Evolutionary conservation across 495 filamentous ascomycete genomes (phyloP).

Genomic region (Penicillium goetzii): DNA sequence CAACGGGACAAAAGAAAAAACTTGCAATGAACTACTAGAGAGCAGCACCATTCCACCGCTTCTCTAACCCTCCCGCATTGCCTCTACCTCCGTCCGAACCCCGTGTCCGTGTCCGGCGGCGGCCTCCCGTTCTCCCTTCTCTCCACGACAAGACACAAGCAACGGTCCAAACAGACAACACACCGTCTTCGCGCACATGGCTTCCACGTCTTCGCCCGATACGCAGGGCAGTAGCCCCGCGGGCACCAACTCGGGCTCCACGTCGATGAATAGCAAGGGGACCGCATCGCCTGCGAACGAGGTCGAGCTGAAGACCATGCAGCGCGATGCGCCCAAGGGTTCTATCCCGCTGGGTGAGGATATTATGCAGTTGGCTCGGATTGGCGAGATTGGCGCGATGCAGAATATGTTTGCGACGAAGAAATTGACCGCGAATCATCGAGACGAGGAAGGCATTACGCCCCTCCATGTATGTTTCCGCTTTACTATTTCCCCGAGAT

Average conservation of each 20-base stretch:
- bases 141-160: conserved; percentile 9
- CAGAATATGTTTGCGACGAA: conserved; percentile 84
- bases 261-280: conserved; percentile 57
- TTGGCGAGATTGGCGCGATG: conserved; percentile 85
- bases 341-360: conserved; percentile 72
- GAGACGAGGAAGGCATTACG: conserved; percentile 89
- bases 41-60: conserved; percentile 1
- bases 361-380: conserved; percentile 91
- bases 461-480: conserved; percentile 79
- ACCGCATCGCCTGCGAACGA: conserved; percentile 62
- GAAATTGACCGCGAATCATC: conserved; percentile 77
- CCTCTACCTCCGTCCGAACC: conserved; percentile 14
- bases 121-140: conserved; percentile 5
- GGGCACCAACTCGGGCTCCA: conserved; percentile 31
- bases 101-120: conserved; percentile 16
- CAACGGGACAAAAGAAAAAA: background rate
- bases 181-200: conserved; percentile 24
- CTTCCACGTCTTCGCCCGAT: conserved; percentile 36
- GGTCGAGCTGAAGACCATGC: conserved; percentile 72
- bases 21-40: conserved; percentile 25
- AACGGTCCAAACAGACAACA: background rate
- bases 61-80: background rate
- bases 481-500: background rate
- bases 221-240: conserved; percentile 33
- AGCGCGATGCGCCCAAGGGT: conserved; percentile 44